Evolutionary conservation across 305 asterid genomes (phyloP), one percentile per base, ranked within the genome.

Genomic region (Petunia hybrid): DNA sequence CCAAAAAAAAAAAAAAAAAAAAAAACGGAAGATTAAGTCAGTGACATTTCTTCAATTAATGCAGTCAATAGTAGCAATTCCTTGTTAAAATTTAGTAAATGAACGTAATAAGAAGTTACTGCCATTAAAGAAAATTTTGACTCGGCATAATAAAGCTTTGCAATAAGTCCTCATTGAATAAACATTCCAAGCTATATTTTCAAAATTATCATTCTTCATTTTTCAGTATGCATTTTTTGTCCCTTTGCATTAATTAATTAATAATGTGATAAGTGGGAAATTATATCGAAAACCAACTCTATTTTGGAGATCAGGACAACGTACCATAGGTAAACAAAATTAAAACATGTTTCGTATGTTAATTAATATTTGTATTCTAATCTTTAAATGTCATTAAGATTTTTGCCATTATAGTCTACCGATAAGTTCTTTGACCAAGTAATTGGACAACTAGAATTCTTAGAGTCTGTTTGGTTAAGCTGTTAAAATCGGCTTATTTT

Each of bases 351-450:
- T 69, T 70, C 6, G 40, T 70, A 42, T 45, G 45, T 45, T 70
- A 9, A 41, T 45, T 69, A 12, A 69, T 14, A 42, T n/a, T 69
- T 69, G 45, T 70, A 70, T 31, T 68, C 12, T 70, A 45, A 16
- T 46, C 42, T 70, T 70, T 46, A 71, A 51, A 48, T 35, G 45
- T 35, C 9, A 73, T 51, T 35, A 48, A 35, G 1, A 35, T 48
- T 48, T 45, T 48, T 48, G 51, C 78, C 45, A 48, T 73, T 51
- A 73, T 48, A 35, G 45, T 73, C 35, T 10, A 35, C 62, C 45
- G 35, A 48, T 73, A 31, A 73, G 51, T 73, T 35, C 63, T 3
- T 73, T 73, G 78, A 73, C 36, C 78, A 73, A 35, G 40, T 48
- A 48, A 71, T 48, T 71, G 43, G 62, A 71, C 61, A 71, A 71